A percentile compares a stretch with the other conserved stretches of the same genome.
Conservation (phyloP, 2,329 filamentous ascomycete genomes). For the Phialemonium atrogriseum region DNA sequence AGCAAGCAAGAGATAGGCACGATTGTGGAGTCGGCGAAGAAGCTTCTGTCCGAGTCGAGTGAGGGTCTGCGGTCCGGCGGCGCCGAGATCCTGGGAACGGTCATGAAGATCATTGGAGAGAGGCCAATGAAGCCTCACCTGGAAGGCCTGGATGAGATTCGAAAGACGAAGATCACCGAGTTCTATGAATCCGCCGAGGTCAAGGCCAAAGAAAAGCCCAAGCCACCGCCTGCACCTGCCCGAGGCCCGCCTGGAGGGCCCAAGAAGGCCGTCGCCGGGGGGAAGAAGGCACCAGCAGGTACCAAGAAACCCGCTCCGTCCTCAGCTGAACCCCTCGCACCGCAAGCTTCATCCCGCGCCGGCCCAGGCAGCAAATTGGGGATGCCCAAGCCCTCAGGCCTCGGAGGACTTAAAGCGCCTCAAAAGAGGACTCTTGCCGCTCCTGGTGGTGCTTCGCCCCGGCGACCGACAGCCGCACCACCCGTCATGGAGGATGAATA, state of each 20-base stretch:
- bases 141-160: slow-evolving; percentile 88
- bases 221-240: slow-evolving; percentile 59
- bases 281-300: slow-evolving; percentile 39
- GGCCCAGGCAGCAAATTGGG: slow-evolving; percentile 43
- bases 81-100: slow-evolving; percentile 82
- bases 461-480: slow-evolving; percentile 38
- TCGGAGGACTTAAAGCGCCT: slow-evolving; percentile 52
- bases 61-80: slow-evolving; percentile 80
- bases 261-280: slow-evolving; percentile 39
- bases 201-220: slow-evolving; percentile 87
- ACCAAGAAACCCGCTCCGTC: slow-evolving; percentile 35
- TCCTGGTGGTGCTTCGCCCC: slow-evolving; percentile 43
- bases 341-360: slow-evolving; percentile 48
- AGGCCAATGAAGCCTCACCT: slow-evolving; percentile 89
- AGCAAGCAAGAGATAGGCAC: slow-evolving; percentile 73
- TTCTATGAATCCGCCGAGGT: slow-evolving; percentile 77
- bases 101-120: slow-evolving; percentile 99
- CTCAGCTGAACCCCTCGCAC: slow-evolving; percentile 43
- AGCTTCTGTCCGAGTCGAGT: slow-evolving; percentile 81
- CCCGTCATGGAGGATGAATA: slow-evolving; percentile 53
- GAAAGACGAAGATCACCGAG: slow-evolving; percentile 93
- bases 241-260: slow-evolving; percentile 38
- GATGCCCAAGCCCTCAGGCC: slow-evolving; percentile 42
- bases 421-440: slow-evolving; percentile 45
- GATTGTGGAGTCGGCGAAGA: slow-evolving; percentile 84